Percentiles rank a stretch among this genome's conserved stretches.
Evolutionary conservation across 2,329 filamentous ascomycete species (phyloP).

Genomic region (Aureobasidium sp.): DNA sequence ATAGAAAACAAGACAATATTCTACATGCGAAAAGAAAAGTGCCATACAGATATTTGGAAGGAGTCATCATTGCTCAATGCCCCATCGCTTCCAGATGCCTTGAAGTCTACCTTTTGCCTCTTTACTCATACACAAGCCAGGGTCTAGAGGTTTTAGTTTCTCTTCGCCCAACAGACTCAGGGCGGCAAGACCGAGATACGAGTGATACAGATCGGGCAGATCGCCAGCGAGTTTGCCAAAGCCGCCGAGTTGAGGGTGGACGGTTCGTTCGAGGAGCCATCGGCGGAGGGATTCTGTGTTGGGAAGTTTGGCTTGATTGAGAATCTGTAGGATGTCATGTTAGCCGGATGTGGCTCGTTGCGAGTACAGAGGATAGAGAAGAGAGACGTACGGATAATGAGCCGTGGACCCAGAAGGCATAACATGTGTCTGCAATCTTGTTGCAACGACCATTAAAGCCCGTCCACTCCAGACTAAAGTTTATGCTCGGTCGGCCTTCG

Average conservation of each 20-base stretch:
- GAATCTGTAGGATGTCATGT: constrained; percentile 11
- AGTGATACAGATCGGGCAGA: constrained; percentile 67
- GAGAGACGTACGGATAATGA: constrained; percentile 40
- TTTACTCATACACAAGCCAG: constrained; percentile 64
- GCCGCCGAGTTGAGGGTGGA: constrained; percentile 60
- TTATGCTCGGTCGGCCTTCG: constrained; percentile 51
- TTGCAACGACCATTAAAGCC: constrained; percentile 88
- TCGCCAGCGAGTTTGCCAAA: constrained; percentile 39
- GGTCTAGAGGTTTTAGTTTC: constrained; percentile 61
- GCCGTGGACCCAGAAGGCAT: constrained; percentile 82
- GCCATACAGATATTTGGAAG: too few species aligned
- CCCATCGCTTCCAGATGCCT: constrained; percentile 20
- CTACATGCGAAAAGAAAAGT: too few species aligned
- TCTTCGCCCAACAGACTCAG: constrained; percentile 59
- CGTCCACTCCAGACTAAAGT: constrained; percentile 46
- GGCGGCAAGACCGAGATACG: constrained; percentile 76
- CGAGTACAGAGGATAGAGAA: not conserved
- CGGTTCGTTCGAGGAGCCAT: constrained; percentile 77
- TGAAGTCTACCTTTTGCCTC: constrained; percentile 32
- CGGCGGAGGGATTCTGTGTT: constrained; percentile 33
- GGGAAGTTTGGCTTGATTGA: constrained; percentile 16
- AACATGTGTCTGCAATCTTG: constrained; percentile 91
- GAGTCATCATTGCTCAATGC: not conserved
- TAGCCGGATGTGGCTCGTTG: not conserved
- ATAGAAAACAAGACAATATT: too few species aligned